phyloP scores from a whole-genome alignment of 768 basidiomycete species.

The Tulasnella sp. region DNA sequence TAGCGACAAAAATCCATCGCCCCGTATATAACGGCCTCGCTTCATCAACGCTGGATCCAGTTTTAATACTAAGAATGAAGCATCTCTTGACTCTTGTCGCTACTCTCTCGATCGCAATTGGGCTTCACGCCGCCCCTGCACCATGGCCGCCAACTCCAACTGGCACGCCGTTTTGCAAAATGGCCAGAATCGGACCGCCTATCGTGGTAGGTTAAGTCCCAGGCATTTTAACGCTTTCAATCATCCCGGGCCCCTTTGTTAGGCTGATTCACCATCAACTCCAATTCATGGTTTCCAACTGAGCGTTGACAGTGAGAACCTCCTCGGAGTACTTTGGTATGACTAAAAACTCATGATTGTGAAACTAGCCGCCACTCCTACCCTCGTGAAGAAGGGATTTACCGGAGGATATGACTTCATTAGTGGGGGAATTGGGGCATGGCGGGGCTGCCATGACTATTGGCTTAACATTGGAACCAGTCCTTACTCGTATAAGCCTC shows the following conservation, averaged over 20 bases:
- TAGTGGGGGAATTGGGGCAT: background rate
- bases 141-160: background rate
- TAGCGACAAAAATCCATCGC: background rate
- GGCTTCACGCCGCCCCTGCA: background rate
- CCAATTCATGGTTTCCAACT: background rate
- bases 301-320: background rate
- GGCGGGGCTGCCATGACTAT: conserved; percentile 1
- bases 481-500: background rate
- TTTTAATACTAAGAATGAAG: background rate
- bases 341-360: background rate
- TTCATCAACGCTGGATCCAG: background rate
- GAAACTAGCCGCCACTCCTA: background rate
- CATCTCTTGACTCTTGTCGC: background rate
- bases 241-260: background rate
- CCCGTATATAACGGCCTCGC: background rate
- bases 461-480: conserved; percentile 2
- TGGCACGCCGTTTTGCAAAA: background rate
- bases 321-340: background rate
- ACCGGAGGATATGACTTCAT: background rate
- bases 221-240: background rate
- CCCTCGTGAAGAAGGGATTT: background rate
- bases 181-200: background rate
- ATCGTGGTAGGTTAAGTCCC: background rate
- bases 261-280: background rate
- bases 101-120: background rate